phyloP scores from a whole-genome alignment of 2,329 filamentous ascomycete genomes.

The Botryotinia calthae region DNA sequence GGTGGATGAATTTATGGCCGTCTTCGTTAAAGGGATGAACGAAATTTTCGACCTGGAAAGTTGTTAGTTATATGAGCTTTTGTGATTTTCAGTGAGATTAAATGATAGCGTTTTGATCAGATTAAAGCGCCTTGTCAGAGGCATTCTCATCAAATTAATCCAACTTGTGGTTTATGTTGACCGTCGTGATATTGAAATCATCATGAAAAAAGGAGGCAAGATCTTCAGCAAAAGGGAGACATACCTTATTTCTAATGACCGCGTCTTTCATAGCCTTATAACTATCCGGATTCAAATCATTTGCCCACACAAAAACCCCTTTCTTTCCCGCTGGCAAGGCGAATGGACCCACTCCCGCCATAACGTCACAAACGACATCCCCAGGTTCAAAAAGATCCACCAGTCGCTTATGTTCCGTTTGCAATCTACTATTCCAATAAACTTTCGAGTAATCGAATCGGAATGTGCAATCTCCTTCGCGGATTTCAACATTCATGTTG shows the following conservation, averaged over 20 bases:
- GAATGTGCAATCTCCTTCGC: slow-evolving; percentile 83
- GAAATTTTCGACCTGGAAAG: slow-evolving; percentile 56
- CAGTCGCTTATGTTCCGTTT: slow-evolving; percentile 82
- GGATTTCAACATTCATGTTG: slow-evolving; percentile 79
- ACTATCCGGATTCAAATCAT: slow-evolving; percentile 93
- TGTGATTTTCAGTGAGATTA: background rate
- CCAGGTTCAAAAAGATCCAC: slow-evolving; percentile 74
- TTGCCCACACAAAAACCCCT: slow-evolving; percentile 90
- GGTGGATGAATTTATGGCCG: slow-evolving; percentile 75
- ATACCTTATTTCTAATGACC: slow-evolving; percentile 75
- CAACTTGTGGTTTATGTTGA: slow-evolving; percentile 28
- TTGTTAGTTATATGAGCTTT: slow-evolving; percentile 14
- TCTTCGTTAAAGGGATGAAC: slow-evolving; percentile 80
- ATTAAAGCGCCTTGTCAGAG: slow-evolving; percentile 27
- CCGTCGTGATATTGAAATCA: slow-evolving; percentile 30
- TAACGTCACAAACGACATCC: slow-evolving; percentile 91
- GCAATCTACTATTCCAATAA: slow-evolving; percentile 94
- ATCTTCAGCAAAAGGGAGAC: slow-evolving; percentile 18
- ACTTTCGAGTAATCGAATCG: slow-evolving; percentile 93
- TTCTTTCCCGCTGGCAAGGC: slow-evolving; percentile 88
- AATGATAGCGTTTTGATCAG: slow-evolving; percentile 11
- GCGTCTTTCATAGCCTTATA: slow-evolving; percentile 69
- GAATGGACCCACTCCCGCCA: slow-evolving; percentile 96
- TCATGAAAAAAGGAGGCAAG: slow-evolving; percentile 15
- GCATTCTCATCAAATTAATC: slow-evolving; percentile 24